Evolutionary conservation across 305 asterid species (phyloP).

Genomic region (Fraxinus dipetala): DNA sequence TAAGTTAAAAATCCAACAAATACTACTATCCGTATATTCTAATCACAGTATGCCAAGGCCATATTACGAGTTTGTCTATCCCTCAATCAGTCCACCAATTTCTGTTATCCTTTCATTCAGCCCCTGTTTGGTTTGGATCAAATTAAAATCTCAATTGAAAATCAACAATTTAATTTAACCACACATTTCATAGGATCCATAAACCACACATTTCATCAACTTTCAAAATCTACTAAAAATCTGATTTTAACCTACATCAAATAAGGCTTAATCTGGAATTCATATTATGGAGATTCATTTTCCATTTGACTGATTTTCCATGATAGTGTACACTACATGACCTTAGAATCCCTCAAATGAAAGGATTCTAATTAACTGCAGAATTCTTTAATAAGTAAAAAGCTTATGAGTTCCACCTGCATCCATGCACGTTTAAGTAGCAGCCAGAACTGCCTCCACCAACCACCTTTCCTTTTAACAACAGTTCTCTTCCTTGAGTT

Average conservation of each 20-base stretch:
- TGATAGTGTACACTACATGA: background rate
- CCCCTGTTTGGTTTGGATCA: background rate
- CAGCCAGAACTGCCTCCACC: constrained; percentile 84
- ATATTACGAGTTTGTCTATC: background rate
- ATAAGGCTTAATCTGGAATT: background rate
- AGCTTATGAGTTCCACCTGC: constrained; percentile 58
- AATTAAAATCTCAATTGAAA: background rate
- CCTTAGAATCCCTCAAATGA: constrained; percentile 7
- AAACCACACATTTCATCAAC: background rate
- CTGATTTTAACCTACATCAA: background rate
- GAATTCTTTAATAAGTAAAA: background rate
- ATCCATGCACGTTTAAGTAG: constrained; percentile 97
- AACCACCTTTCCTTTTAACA: constrained; percentile 60
- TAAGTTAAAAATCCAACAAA: constrained; percentile 15
- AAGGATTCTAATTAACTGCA: background rate
- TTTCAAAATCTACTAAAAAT: background rate
- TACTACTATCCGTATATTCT: background rate
- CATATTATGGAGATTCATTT: constrained; percentile 8
- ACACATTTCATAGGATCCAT: background rate
- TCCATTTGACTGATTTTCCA: background rate
- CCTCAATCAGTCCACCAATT: background rate
- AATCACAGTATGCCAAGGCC: background rate
- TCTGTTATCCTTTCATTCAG: background rate
- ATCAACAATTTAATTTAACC: background rate
- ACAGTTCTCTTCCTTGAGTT: constrained; percentile 39